Percentiles rank a stretch among this genome's conserved stretches.
Evolutionary conservation across 129 eudicot genomes (phyloP).

Genomic region (Flaveria sonorensis): DNA sequence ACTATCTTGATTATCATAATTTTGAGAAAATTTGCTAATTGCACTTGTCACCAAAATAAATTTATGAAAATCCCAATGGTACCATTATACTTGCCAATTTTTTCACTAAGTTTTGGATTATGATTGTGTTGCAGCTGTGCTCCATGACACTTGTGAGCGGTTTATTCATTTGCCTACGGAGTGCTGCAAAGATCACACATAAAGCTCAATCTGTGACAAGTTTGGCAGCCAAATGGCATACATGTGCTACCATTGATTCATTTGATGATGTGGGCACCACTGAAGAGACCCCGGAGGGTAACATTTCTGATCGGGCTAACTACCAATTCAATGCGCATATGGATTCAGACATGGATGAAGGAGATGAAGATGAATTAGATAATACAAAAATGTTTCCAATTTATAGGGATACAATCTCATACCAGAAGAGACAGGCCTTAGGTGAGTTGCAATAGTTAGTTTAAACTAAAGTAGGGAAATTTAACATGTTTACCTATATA

Average conservation of each 20-base stretch:
- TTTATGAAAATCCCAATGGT: not conserved
- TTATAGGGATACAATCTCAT: conserved; percentile 58
- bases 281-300: conserved; percentile 41
- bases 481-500: not conserved
- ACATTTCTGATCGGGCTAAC: conserved; percentile 17
- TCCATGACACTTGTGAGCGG: conserved; percentile 77
- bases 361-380: conserved; percentile 75
- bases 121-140: conserved; percentile 57
- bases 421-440: conserved; percentile 89
- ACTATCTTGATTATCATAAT: not conserved
- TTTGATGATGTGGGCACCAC: conserved; percentile 50
- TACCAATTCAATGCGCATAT: conserved; percentile 29
- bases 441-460: conserved; percentile 38
- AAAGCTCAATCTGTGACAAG: conserved; percentile 79
- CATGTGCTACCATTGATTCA: conserved; percentile 69
- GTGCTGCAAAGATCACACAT: conserved; percentile 94
- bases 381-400: conserved; percentile 70
- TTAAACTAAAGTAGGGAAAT: not conserved
- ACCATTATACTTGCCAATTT: not conserved
- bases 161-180: conserved; percentile 68
- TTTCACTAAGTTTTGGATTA: not conserved
- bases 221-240: conserved; percentile 94
- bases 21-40: not conserved
- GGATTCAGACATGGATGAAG: conserved; percentile 73
- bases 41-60: not conserved